Base-by-base conservation (phyloP, 768 basidiomycete genomes). In the Tricholoma flavovirens region DNA sequence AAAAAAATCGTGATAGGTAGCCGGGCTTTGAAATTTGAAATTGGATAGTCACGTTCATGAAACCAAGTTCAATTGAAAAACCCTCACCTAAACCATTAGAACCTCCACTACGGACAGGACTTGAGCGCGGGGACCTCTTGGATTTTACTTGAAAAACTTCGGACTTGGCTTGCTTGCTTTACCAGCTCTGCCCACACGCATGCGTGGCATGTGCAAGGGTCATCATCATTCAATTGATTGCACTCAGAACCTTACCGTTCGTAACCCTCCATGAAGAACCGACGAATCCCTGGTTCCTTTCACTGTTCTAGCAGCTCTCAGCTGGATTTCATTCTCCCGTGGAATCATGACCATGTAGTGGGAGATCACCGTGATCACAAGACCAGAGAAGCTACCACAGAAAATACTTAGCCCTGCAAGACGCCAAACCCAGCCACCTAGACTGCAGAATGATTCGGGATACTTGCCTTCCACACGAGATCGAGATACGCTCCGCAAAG, bases 11-110 rank as follows among this genome's bases (percentile, higher is more conserved):
- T 36, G 15, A 36, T n/a, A 36, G 35, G 15, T 36, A 42, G 43
- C 21, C 43, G 43, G 43, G 43, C 43, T 45, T 45, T 45, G 43
- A 45, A 45, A 45, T 45, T 45, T 45, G 43, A 45, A 45, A 45
- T 45, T 24, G 22, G 22, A 14, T 24, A 17, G 43, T 45, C 43
- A 45, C 43, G 43, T 45, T 45, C 9, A 32, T 32, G 30, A 35
- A 11, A 5, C n/a, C n/a, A n/a, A n/a, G n/a, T n/a, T n/a, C n/a
- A n/a, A 14, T 35, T 5, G 43, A 24, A 22, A 22, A 45, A 24
- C 43, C 11, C 38, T 40, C 38, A 40, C 38, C 38, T 9, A 15
- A 14, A 15, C 14, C 14, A 12, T 14, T 36, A 15, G 35, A 40
- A 17, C 38, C 6, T 40, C n/a, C 17, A 40, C 38, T 5, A 42